A percentile compares a stretch with the other conserved stretches of the same genome.
phyloP scores from a whole-genome alignment of 2,329 filamentous ascomycete species.

The Pseudopithomyces maydicus region DNA sequence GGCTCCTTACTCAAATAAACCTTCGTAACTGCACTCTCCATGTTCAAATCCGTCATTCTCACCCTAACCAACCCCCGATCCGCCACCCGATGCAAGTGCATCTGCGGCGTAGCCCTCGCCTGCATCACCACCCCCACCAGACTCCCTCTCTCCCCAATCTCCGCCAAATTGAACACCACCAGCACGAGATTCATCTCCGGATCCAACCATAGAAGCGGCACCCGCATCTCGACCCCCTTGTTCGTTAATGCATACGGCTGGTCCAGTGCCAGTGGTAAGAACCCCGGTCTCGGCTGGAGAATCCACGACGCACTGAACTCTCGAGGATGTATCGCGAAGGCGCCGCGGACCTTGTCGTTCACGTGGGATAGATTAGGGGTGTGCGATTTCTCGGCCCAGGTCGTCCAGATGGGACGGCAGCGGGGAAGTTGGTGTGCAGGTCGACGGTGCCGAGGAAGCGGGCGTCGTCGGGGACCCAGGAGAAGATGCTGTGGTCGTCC shows the following conservation, averaged over 20 bases:
- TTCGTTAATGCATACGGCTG: slow-evolving; percentile 5
- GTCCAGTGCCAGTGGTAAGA: not conserved
- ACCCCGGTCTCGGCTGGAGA: not conserved
- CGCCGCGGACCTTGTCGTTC: not conserved
- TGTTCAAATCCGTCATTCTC: too few species aligned
- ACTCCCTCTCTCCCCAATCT: not conserved
- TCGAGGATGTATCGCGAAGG: not conserved
- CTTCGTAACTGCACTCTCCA: too few species aligned
- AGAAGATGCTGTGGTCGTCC: slow-evolving; percentile 6
- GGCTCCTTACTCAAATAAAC: too few species aligned
- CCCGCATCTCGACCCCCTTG: slow-evolving; percentile 3
- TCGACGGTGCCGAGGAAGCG: not conserved
- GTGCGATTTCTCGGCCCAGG: not conserved
- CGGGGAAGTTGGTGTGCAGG: not conserved
- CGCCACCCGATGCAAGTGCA: too few species aligned
- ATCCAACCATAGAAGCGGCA: not conserved
- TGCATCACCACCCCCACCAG: not conserved
- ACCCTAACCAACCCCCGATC: too few species aligned
- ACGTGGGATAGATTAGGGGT: not conserved
- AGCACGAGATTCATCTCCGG: not conserved
- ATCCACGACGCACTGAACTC: not conserved
- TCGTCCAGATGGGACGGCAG: not conserved
- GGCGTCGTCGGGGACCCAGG: not conserved
- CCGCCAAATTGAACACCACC: not conserved
- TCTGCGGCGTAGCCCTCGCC: not conserved